Evolutionary conservation across 2,329 filamentous ascomycete genomes (phyloP).

Genomic region (Alternaria atra): DNA sequence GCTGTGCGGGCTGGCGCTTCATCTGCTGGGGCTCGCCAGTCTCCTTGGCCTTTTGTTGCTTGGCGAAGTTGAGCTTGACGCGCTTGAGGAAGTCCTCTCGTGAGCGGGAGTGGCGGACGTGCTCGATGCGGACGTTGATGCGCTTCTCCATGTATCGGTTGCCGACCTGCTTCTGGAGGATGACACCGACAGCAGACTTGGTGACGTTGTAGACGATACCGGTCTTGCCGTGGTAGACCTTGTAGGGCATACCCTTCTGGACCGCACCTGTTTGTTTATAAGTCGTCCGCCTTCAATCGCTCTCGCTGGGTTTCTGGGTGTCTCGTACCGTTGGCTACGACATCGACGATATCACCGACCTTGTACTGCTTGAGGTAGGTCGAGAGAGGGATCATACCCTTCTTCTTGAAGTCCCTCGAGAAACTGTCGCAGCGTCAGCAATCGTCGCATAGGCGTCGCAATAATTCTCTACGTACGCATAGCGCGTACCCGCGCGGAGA

Average conservation of each 20-base stretch:
- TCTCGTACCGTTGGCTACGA: slow-evolving; percentile 96
- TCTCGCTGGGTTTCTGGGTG: slow-evolving; percentile 28
- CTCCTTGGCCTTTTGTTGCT: slow-evolving; percentile 92
- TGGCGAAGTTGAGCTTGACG: slow-evolving; percentile 94
- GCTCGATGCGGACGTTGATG: slow-evolving; percentile 98
- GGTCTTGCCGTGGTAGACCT: slow-evolving; percentile 98
- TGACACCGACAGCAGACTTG: slow-evolving; percentile 96
- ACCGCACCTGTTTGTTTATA: slow-evolving; percentile 46
- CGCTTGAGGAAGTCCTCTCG: slow-evolving; percentile 95
- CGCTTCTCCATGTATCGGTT: slow-evolving; percentile 99
- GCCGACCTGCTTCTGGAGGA: slow-evolving; percentile 97
- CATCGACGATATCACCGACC: slow-evolving; percentile 98
- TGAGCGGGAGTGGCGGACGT: slow-evolving; percentile 92
- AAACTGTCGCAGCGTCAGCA: slow-evolving; percentile 61
- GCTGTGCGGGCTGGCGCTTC: slow-evolving; percentile 86
- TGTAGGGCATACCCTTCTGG: slow-evolving; percentile 83
- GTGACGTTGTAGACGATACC: slow-evolving; percentile 99
- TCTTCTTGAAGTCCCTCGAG: slow-evolving; percentile 91
- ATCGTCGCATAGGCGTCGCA: slow-evolving; percentile 13
- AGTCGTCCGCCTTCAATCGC: slow-evolving; percentile 23
- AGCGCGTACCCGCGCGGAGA: slow-evolving; percentile 55
- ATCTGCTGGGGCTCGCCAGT: slow-evolving; percentile 87
- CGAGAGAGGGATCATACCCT: slow-evolving; percentile 90
- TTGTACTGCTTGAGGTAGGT: slow-evolving; percentile 96
- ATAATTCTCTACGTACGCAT: slow-evolving; percentile 45